Conservation (phyloP, 805 yeast species). For the Ogataea corticis region DNA sequence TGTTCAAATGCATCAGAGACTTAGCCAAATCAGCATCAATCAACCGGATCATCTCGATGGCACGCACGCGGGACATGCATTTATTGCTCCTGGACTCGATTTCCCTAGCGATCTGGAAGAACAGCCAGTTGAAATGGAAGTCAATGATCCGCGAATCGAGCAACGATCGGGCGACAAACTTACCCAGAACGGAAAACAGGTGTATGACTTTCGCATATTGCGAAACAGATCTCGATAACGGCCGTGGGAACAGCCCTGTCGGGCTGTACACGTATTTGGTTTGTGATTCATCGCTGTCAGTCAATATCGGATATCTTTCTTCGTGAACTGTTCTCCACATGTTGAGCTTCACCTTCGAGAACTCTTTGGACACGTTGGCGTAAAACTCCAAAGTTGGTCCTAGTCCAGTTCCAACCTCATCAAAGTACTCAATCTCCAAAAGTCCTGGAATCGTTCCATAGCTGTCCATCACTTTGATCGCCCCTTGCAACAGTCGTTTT, state of each 20-base stretch:
- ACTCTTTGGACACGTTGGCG: slow-evolving; percentile 75
- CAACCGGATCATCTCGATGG: slow-evolving; percentile 40
- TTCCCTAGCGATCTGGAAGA: slow-evolving; percentile 60
- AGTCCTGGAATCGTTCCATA: slow-evolving; percentile 81
- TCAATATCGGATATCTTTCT: not conserved
- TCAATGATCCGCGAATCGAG: slow-evolving; percentile 88
- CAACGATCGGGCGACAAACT: slow-evolving; percentile 81
- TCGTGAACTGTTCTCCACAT: slow-evolving; percentile 65
- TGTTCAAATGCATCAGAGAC: slow-evolving; percentile 54
- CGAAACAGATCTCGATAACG: slow-evolving; percentile 37
- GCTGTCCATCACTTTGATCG: slow-evolving; percentile 70
- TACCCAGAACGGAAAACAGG: slow-evolving; percentile 70
- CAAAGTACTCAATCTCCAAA: slow-evolving; percentile 82
- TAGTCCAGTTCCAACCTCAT: slow-evolving; percentile 93
- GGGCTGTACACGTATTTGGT: slow-evolving; percentile 39
- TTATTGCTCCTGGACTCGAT: slow-evolving; percentile 17
- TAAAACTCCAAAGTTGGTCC: slow-evolving; percentile 97
- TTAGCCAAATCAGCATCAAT: slow-evolving; percentile 62
- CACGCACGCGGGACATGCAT: slow-evolving; percentile 14
- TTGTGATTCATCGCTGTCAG: too few relatives aligned
- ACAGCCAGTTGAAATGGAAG: slow-evolving; percentile 68
- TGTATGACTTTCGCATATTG: slow-evolving; percentile 45
- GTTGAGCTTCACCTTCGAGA: slow-evolving; percentile 52
- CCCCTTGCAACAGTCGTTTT: slow-evolving; percentile 67
- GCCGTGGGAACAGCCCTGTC: slow-evolving; percentile 74